Conservation (phyloP, 1,284 basidiomycete species). For the Earliella scabrosa region DNA sequence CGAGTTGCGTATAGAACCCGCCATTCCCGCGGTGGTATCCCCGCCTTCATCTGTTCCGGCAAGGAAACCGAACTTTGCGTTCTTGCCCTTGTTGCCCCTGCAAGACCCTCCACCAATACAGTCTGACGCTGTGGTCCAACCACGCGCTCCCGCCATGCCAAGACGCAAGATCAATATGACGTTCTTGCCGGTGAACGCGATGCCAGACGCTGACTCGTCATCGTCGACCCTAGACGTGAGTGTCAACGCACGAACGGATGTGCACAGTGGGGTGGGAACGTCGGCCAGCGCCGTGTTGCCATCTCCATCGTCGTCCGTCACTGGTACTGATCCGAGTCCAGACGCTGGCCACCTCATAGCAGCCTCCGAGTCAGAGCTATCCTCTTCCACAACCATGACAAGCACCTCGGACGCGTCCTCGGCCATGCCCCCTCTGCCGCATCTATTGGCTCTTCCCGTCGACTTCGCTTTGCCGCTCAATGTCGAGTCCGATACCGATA, state of each 20-base stretch:
- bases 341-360: slow-evolving; percentile 14
- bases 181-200: slow-evolving; percentile 32
- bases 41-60: neutral
- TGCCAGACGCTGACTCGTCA: slow-evolving; percentile 10
- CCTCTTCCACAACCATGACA: slow-evolving; percentile 1
- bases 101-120: slow-evolving; percentile 22
- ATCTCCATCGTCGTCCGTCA: slow-evolving; percentile 9
- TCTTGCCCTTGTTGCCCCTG: slow-evolving; percentile 34
- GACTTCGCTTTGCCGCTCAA: neutral
- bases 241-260: neutral
- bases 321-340: slow-evolving; percentile 17
- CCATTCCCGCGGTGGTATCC: slow-evolving; percentile 7
- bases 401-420: neutral
- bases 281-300: slow-evolving; percentile 12
- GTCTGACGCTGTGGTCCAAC: slow-evolving; percentile 10
- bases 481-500: slow-evolving; percentile 21
- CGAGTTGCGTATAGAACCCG: slow-evolving; percentile 13
- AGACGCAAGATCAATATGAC: slow-evolving; percentile 34
- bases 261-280: slow-evolving; percentile 1
- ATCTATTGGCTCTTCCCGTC: slow-evolving; percentile 7
- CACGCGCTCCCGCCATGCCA: slow-evolving; percentile 15
- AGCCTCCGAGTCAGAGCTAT: neutral
- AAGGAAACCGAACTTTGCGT: slow-evolving; percentile 28
- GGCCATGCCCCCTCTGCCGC: slow-evolving; percentile 6
- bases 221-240: slow-evolving; percentile 1